Base-by-base conservation (phyloP, 768 basidiomycete genomes). In the Leucosporidium yakuticum region DNA sequence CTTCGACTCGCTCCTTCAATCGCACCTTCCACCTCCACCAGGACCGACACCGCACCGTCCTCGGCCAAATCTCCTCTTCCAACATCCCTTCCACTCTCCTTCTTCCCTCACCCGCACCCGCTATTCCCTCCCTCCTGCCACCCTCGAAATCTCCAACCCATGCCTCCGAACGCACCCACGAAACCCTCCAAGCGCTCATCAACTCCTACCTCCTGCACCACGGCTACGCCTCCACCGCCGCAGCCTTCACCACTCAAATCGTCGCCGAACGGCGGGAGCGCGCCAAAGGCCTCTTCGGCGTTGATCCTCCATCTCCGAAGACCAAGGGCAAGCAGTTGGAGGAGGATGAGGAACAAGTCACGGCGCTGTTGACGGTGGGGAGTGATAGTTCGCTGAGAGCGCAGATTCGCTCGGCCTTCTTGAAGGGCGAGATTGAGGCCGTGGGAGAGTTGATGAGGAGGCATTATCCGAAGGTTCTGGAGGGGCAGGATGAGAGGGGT, bases 151-250 rank as follows among this genome's bases (percentile, higher is more conserved):
- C 51, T 3, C n/a, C 51, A 3, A 27, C 51, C 9, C 0, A 3
- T 36, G 9, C 2, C 14, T 14, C 44, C 39, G 68, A 84, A 60
- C 81, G 83, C 44, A 80, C 83, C 60, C 86, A 85, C 76, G 79
- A 80, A 31, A 83, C 86, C 25, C 82, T 91, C 27, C 87, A 87
- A 60, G 84, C 86, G 34, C 85, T 96, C 27, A 86, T 94, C 15
- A 76, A 88, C 49, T 84, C 86, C 29, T 93, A 93, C 77, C 83
- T 96, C 44, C 82, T 86, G 4, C 91, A 94, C 77, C 87, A 91
- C 72, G 92, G 92, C 14, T 91, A 91, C 75, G 84, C 84, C 21
- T 84, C 83, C 49, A 86, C 91, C 0, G 85, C 88, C 8, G 81
- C 83, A 23, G 84, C 87, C 2, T 86, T 93, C 74, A 83, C 85